These are phyloP conservation scores for Quercus lobata DNA, from an alignment of 331 rosid genomes.

Conservation along the genomic window DNA sequence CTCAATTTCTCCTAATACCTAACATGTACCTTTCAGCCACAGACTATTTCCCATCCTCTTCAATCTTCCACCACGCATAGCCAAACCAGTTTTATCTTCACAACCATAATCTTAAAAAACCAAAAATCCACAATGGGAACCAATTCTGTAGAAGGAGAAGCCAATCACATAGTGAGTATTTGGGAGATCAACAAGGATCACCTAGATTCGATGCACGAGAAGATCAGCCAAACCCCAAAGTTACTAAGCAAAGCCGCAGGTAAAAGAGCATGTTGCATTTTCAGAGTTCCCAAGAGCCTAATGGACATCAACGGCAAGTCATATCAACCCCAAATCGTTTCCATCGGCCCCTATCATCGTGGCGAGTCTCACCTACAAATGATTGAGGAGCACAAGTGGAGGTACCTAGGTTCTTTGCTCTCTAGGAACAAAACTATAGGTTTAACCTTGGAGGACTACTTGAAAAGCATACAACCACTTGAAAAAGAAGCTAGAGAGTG, in stretches of 20 bases:
- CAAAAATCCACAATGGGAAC: not conserved
- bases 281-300: slow-evolving; percentile 34
- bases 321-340: slow-evolving; percentile 41
- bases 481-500: slow-evolving; percentile 33
- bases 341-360: slow-evolving; percentile 36
- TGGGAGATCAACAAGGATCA: slow-evolving; percentile 18
- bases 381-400: slow-evolving; percentile 53
- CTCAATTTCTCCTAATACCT: too few species aligned
- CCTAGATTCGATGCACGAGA: slow-evolving; percentile 13
- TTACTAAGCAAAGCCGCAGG: slow-evolving; percentile 31
- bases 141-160: not conserved
- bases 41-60: too few species aligned
- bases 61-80: not conserved
- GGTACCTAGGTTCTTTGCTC: slow-evolving; percentile 22
- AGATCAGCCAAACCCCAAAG: slow-evolving; percentile 24
- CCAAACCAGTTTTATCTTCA: not conserved
- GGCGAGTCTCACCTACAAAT: slow-evolving; percentile 21
- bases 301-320: slow-evolving; percentile 28
- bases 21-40: too few species aligned
- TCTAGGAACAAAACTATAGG: slow-evolving; percentile 21
- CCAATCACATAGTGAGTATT: not conserved
- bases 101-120: not conserved
- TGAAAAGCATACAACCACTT: slow-evolving; percentile 14
- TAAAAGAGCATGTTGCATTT: slow-evolving; percentile 26
- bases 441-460: slow-evolving; percentile 3